Percentiles rank a stretch among this genome's conserved stretches.
Conservation (phyloP, 108 stramenopile genomes). For the Tribonema minus region DNA sequence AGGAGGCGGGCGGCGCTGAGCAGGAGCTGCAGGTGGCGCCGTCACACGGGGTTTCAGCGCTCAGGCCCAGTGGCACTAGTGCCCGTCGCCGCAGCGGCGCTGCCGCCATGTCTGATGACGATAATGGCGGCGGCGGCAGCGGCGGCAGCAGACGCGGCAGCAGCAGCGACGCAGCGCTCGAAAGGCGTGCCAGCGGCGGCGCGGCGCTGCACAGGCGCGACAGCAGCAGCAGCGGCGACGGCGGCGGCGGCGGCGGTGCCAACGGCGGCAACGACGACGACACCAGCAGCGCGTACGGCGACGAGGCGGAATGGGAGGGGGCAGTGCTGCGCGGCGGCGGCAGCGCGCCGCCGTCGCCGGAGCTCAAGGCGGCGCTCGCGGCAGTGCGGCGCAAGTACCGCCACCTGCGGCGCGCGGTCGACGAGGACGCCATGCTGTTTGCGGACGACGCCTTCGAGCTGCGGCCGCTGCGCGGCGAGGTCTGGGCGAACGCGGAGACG, state of each 20-base stretch:
- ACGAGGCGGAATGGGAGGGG: no score
- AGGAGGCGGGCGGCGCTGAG: no score
- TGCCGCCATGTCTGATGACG: no score
- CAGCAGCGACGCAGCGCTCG: not conserved
- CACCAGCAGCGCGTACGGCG: no score
- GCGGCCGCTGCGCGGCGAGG: conserved; percentile 54
- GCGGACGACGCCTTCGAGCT: conserved; percentile 61
- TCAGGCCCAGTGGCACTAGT: no score
- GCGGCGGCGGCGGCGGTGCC: not conserved
- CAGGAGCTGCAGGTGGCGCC: no score
- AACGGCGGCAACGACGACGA: conserved; percentile 1
- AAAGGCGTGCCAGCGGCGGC: no score
- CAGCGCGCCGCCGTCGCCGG: conserved; percentile 9
- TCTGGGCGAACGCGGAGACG: conserved; percentile 61
- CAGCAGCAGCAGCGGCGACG: not conserved
- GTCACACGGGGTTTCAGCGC: no score
- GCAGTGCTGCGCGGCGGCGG: no score
- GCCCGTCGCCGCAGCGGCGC: no score
- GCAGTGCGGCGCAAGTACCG: conserved; percentile 59
- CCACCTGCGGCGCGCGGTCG: conserved; percentile 54
- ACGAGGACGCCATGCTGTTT: conserved; percentile 60
- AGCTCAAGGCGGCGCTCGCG: conserved; percentile 32
- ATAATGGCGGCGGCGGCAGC: not conserved
- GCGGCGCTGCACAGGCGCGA: no score
- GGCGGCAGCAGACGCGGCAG: not conserved